Evolutionary conservation across 1,139 yeast genomes (phyloP).

Genomic region (Debaryomyces fabryi): DNA sequence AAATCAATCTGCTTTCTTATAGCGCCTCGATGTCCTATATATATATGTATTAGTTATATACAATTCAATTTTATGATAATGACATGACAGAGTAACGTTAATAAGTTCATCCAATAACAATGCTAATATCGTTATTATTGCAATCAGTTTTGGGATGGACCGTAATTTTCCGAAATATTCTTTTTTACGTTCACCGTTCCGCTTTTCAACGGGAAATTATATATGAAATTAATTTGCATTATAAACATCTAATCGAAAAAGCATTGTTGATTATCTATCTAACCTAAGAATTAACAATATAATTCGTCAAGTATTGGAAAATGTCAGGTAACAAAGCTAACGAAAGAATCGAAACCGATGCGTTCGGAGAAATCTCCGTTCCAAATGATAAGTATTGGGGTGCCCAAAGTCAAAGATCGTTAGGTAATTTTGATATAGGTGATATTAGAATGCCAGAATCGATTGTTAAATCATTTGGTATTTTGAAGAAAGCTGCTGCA

Average conservation of each 20-base stretch:
- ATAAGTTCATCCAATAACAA: neutral
- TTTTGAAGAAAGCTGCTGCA: slow-evolving; percentile 88
- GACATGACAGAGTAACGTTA: neutral
- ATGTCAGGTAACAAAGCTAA: slow-evolving; percentile 3
- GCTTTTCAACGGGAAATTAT: neutral
- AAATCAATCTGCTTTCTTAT: slow-evolving; percentile 23
- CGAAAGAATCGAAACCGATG: slow-evolving; percentile 74
- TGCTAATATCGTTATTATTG: neutral
- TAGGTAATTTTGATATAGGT: slow-evolving; percentile 88
- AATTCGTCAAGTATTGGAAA: neutral
- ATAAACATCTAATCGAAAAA: neutral
- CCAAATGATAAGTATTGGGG: slow-evolving; percentile 86
- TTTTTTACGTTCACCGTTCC: neutral
- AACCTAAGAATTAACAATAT: neutral
- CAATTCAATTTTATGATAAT: neutral
- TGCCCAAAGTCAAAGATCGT: slow-evolving; percentile 89
- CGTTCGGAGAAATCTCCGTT: slow-evolving; percentile 88
- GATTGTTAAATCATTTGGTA: slow-evolving; percentile 80
- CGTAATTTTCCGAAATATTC: neutral
- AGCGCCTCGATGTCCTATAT: slow-evolving; percentile 2
- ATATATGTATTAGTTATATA: neutral
- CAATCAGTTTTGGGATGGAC: neutral
- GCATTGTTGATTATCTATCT: neutral
- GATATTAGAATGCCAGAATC: slow-evolving; percentile 87
- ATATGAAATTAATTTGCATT: neutral